These are phyloP conservation scores for Blastocrithidia nonstop DNA, from an alignment of 208 protist genomes.

Conservation along the genomic window DNA sequence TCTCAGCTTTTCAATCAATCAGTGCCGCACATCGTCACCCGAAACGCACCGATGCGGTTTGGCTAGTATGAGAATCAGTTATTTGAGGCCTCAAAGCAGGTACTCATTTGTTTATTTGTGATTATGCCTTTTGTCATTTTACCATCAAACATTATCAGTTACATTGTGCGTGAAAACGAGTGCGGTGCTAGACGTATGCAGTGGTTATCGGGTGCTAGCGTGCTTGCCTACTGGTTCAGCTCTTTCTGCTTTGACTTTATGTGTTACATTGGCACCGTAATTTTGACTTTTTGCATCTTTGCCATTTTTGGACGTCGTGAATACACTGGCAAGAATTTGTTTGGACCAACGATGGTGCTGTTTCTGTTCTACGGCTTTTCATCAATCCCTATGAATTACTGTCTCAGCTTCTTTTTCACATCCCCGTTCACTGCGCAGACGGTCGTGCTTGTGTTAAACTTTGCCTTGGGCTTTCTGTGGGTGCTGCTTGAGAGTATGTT, in stretches of 20 bases:
- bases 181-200: slow-evolving; percentile 63
- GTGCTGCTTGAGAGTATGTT: slow-evolving; percentile 57
- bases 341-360: slow-evolving; percentile 32
- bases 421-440: slow-evolving; percentile 56
- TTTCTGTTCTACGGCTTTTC: slow-evolving; percentile 59
- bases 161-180: slow-evolving; percentile 68
- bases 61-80: slow-evolving; percentile 38
- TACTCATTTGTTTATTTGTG: slow-evolving; percentile 63
- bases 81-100: slow-evolving; percentile 24
- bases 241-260: slow-evolving; percentile 59
- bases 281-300: slow-evolving; percentile 44
- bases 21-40: slow-evolving; percentile 12
- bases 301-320: slow-evolving; percentile 53
- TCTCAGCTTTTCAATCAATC: slow-evolving; percentile 21
- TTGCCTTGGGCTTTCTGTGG: slow-evolving; percentile 69
- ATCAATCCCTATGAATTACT: slow-evolving; percentile 53
- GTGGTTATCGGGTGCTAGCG: slow-evolving; percentile 55
- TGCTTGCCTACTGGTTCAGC: slow-evolving; percentile 62
- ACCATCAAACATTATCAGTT: slow-evolving; percentile 58
- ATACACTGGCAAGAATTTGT: slow-evolving; percentile 30
- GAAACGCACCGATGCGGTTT: slow-evolving; percentile 51
- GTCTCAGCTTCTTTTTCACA: slow-evolving; percentile 71
- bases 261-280: slow-evolving; percentile 42
- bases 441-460: slow-evolving; percentile 66
- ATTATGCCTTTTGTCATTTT: slow-evolving; percentile 71